phyloP scores from a whole-genome alignment of 352 stramenopile genomes.

The Phytophthora quininea region DNA sequence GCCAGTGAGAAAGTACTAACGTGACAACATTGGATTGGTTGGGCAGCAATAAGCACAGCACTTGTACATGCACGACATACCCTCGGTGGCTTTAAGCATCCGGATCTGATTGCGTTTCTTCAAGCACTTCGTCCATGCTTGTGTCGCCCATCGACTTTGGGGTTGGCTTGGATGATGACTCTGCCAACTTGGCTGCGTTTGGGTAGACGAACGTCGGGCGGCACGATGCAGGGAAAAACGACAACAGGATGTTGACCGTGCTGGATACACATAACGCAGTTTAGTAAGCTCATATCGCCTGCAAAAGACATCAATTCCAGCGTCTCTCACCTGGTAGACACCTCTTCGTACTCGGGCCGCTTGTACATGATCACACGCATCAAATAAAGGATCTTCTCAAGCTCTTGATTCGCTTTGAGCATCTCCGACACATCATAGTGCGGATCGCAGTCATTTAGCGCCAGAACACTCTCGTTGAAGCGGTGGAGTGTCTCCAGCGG shows the following conservation, averaged over 20 bases:
- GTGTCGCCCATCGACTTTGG: background rate
- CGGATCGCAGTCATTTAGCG: conserved; percentile 2
- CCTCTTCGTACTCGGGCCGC: conserved; percentile 16
- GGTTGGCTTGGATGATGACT: background rate
- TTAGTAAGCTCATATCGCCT: background rate
- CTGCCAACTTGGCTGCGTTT: background rate
- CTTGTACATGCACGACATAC: too few species aligned
- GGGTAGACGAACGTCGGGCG: background rate
- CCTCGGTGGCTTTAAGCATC: background rate
- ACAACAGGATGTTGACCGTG: background rate
- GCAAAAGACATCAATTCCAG: background rate
- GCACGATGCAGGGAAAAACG: background rate
- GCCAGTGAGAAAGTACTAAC: background rate
- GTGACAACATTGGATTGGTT: too few species aligned
- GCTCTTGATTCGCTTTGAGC: conserved; percentile 16
- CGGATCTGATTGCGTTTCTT: background rate
- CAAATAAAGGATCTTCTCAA: conserved; percentile 23
- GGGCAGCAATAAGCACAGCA: too few species aligned
- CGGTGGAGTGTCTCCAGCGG: conserved; percentile 5
- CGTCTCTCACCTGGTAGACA: conserved; percentile 11
- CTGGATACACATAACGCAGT: background rate
- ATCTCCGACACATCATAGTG: conserved; percentile 11
- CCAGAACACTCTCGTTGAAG: conserved; percentile 14
- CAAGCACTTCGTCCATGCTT: background rate
- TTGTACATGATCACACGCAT: conserved; percentile 22